Percentiles rank a stretch among this genome's conserved stretches.
phyloP scores from a whole-genome alignment of 345 rosid species.

The Leavenworthia alabamica region DNA sequence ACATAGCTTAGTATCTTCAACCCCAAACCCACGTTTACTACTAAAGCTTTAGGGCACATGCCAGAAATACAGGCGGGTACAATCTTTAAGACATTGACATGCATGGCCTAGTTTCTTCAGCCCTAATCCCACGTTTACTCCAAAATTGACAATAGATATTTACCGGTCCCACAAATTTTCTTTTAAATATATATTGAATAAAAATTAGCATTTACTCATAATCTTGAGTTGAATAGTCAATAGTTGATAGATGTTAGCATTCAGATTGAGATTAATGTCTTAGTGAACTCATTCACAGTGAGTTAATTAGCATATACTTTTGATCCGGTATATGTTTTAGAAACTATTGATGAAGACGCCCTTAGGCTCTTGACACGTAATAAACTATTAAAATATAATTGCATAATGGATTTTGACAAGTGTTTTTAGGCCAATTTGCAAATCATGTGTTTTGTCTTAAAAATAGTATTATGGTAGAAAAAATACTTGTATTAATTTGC shows the following conservation, averaged over 20 bases:
- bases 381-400: too few species aligned
- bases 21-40: conserved; percentile 20
- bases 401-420: too few species aligned
- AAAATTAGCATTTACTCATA: neutral
- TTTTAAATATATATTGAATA: neutral
- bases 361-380: too few species aligned
- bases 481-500: too few species aligned
- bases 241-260: neutral
- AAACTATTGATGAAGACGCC: too few species aligned
- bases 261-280: neutral
- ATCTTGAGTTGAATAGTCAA: neutral
- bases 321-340: too few species aligned
- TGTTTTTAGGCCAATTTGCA: too few species aligned
- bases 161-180: neutral
- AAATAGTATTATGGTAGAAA: too few species aligned
- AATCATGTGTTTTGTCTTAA: too few species aligned
- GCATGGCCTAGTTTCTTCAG: neutral
- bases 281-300: neutral
- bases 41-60: neutral
- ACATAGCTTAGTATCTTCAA: neutral
- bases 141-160: neutral
- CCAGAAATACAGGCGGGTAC: neutral
- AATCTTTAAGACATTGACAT: conserved; percentile 4
- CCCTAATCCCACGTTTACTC: conserved; percentile 20
- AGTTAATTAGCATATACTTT: too few species aligned